Base-by-base conservation (phyloP, 345 rosid genomes). In the Gossypium mustelinum region DNA sequence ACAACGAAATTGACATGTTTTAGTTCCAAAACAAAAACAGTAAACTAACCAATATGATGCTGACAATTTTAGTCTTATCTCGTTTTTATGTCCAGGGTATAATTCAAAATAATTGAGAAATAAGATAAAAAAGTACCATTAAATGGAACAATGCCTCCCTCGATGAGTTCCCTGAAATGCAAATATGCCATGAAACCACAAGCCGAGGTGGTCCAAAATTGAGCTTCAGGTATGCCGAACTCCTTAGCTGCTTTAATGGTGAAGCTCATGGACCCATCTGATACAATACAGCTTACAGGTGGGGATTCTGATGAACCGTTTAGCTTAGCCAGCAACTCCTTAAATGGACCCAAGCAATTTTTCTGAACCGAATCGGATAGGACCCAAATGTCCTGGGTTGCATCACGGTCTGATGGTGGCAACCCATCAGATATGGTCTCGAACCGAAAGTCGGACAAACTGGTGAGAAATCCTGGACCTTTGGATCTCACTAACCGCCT, bases 191-290 rank as follows among this genome's bases (percentile, higher is more conserved):
- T 62, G 74, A 84, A 57, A 39, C 85, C 79, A 55, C 82, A 77
- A 52, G 82, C 85, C 2, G 80, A 76, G 10, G 81, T 55, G 13
- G 84, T 84, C 80, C 80, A 84, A 51, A 84, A 84, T 43, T 2
- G 63, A 64, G 73, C 79, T 12, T 74, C 78, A 5, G 83, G 79
- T 6, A 81, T 43, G 20, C 85, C 85, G 5, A 81, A 3, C 51
- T 47, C 81, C 22, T 77, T 66, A 0, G 83, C 87, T 4, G 78
- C 86, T 29, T 74, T 51, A 7, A 79, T 70, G 16, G 76, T 61
- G 54, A 84, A 81, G 52, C 75, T 71, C 82, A 72, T 76, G 27
- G 60, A 1, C 4, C 84, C 84, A 61, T 84, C 86, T 0, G 86
- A 77, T 18, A 84, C 70, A 0, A 84, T 45, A 27, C 81, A 84